Evolutionary conservation across 495 filamentous ascomycete species (phyloP).

Genomic region (Aspergillus kassunensis): DNA sequence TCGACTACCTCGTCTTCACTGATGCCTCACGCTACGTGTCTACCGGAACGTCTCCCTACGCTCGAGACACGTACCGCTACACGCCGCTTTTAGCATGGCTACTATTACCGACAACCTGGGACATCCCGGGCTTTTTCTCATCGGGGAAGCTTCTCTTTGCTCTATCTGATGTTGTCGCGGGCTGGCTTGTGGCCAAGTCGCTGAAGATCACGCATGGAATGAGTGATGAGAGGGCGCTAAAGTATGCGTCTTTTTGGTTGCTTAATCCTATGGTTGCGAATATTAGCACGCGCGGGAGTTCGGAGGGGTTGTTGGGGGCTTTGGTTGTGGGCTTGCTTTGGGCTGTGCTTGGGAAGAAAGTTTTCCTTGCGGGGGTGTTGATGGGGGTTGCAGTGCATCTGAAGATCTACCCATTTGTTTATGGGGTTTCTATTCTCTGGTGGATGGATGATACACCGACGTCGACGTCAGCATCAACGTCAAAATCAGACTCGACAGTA

Average conservation of each 20-base stretch:
- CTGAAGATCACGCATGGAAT: constrained; percentile 46
- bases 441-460: constrained; percentile 79
- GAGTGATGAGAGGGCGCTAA: constrained; percentile 51
- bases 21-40: constrained; percentile 79
- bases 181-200: constrained; percentile 74
- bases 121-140: constrained; percentile 47
- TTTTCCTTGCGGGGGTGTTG: constrained; percentile 66
- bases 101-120: constrained; percentile 72
- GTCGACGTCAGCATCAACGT: neutral
- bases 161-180: constrained; percentile 74
- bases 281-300: constrained; percentile 90
- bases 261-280: constrained; percentile 97
- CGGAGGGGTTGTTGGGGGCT: constrained; percentile 83
- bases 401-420: constrained; percentile 98
- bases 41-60: constrained; percentile 67
- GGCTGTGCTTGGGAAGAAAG: constrained; percentile 59
- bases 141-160: constrained; percentile 91
- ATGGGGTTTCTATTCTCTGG: constrained; percentile 81
- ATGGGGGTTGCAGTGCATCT: constrained; percentile 88
- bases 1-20: constrained; percentile 99
- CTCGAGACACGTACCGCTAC: constrained; percentile 92
- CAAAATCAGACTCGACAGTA: neutral
- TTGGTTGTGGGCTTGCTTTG: constrained; percentile 78
- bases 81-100: constrained; percentile 91
- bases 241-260: constrained; percentile 82